phyloP scores from a whole-genome alignment of 2,329 filamentous ascomycete species.

The Colletotrichum simmondsii region DNA sequence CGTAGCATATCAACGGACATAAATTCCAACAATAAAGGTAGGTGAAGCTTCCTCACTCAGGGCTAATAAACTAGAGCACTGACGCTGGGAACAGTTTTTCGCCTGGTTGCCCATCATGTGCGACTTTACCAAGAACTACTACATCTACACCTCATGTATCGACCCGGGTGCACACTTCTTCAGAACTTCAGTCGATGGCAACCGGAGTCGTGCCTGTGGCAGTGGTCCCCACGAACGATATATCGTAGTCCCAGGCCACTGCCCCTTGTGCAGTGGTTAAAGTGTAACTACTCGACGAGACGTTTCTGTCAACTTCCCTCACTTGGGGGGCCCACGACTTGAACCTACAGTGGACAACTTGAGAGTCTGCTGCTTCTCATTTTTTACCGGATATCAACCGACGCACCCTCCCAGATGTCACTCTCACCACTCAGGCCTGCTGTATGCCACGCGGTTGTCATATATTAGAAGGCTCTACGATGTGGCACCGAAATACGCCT shows the following conservation, averaged over 20 bases:
- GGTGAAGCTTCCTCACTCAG: background rate
- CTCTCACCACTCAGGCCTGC: background rate
- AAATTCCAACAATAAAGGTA: background rate
- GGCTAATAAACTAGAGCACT: background rate
- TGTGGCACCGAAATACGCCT: background rate
- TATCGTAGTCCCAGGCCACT: slow-evolving; percentile 75
- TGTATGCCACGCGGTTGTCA: background rate
- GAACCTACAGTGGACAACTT: background rate
- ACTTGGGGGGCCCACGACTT: background rate
- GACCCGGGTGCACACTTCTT: slow-evolving; percentile 79
- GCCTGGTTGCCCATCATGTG: slow-evolving; percentile 56
- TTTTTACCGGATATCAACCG: background rate
- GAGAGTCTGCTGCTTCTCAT: background rate
- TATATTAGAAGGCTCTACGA: background rate
- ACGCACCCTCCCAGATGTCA: background rate
- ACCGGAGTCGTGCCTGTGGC: slow-evolving; percentile 66
- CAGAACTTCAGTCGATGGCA: slow-evolving; percentile 75
- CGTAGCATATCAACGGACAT: background rate
- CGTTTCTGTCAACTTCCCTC: background rate
- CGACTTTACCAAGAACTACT: slow-evolving; percentile 79
- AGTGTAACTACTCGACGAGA: background rate
- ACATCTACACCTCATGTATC: slow-evolving; percentile 77
- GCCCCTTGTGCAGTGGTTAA: slow-evolving; percentile 54
- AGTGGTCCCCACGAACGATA: slow-evolving; percentile 78
- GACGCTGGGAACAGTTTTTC: background rate